Evolutionary conservation across 306 rosid species (phyloP).

Genomic region (Inga oerstediana): DNA sequence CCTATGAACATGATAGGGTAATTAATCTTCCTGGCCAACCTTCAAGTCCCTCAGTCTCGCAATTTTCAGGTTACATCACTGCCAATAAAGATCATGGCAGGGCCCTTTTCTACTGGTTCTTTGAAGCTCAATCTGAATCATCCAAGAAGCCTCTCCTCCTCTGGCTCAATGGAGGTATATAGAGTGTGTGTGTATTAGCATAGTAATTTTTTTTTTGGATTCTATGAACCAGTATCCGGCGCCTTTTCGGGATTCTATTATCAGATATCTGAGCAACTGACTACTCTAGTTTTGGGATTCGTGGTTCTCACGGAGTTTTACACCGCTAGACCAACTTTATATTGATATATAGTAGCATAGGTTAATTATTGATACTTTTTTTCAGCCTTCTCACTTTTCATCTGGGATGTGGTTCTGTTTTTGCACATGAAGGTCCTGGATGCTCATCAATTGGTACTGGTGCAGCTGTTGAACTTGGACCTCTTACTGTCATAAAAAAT

Average conservation of each 20-base stretch:
- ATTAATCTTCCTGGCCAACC: slow-evolving; percentile 55
- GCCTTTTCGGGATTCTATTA: too few species aligned
- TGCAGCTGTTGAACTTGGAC: slow-evolving; percentile 57
- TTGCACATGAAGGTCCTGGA: slow-evolving; percentile 51
- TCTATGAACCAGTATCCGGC: too few species aligned
- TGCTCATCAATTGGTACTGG: slow-evolving; percentile 67
- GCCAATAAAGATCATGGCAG: slow-evolving; percentile 56
- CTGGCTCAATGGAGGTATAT: slow-evolving; percentile 65
- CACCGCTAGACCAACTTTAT: too few species aligned
- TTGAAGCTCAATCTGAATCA: slow-evolving; percentile 57
- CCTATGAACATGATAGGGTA: slow-evolving; percentile 52
- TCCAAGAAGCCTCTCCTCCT: slow-evolving; percentile 59
- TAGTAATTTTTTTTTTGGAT: too few species aligned
- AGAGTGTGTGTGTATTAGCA: too few species aligned
- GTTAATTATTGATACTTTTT: neutral
- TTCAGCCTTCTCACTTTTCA: neutral
- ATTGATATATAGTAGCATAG: neutral
- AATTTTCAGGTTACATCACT: slow-evolving; percentile 56
- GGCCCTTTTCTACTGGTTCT: slow-evolving; percentile 67
- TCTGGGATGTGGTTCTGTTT: slow-evolving; percentile 17
- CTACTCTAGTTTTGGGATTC: too few species aligned
- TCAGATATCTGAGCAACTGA: too few species aligned
- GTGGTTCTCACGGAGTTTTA: too few species aligned
- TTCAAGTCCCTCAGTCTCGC: slow-evolving; percentile 48
- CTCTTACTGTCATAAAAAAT: slow-evolving; percentile 46